Percentiles rank a stretch among this genome's conserved stretches.
These are phyloP conservation scores for Termitomyces bulborhizus DNA, from an alignment of 768 basidiomycete genomes.

Conservation along the genomic window DNA sequence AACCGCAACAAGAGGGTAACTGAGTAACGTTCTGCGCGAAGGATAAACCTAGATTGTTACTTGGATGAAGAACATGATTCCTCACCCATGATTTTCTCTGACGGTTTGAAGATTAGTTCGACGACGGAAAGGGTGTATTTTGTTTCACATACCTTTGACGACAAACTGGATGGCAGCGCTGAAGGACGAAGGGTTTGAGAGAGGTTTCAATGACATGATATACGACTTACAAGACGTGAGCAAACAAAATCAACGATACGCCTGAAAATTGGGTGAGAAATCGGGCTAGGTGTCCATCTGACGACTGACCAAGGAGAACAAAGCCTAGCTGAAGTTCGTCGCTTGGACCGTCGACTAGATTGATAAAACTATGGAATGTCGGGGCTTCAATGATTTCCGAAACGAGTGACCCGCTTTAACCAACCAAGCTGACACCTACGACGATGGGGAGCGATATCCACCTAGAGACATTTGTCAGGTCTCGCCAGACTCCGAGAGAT, in stretches of 20 bases:
- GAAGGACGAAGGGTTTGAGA: slow-evolving; percentile 4
- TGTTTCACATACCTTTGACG: slow-evolving; percentile 50
- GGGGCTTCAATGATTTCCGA: slow-evolving; percentile 60
- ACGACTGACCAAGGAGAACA: slow-evolving; percentile 61
- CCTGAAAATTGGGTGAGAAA: slow-evolving; percentile 37
- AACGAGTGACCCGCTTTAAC: slow-evolving; percentile 82
- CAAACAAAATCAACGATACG: slow-evolving; percentile 86
- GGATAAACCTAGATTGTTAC: too few species aligned
- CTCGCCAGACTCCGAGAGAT: not conserved
- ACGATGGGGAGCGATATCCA: slow-evolving; percentile 89
- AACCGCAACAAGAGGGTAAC: slow-evolving; percentile 88
- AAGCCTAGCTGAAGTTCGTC: slow-evolving; percentile 56
- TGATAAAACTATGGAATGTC: slow-evolving; percentile 22
- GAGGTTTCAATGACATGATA: not conserved
- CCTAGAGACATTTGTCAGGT: slow-evolving; percentile 32
- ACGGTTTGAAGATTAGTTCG: not conserved
- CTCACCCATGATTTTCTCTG: slow-evolving; percentile 83
- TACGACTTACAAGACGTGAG: slow-evolving; percentile 74
- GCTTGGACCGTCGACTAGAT: slow-evolving; percentile 22
- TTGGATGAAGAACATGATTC: not conserved
- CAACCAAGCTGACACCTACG: slow-evolving; percentile 84
- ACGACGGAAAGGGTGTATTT: slow-evolving; percentile 10
- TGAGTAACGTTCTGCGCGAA: slow-evolving; percentile 51
- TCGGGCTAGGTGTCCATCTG: slow-evolving; percentile 10
- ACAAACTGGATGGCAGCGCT: slow-evolving; percentile 92